These are phyloP conservation scores for Candida berthetii DNA, from an alignment of 805 yeast genomes.

Conservation along the genomic window DNA sequence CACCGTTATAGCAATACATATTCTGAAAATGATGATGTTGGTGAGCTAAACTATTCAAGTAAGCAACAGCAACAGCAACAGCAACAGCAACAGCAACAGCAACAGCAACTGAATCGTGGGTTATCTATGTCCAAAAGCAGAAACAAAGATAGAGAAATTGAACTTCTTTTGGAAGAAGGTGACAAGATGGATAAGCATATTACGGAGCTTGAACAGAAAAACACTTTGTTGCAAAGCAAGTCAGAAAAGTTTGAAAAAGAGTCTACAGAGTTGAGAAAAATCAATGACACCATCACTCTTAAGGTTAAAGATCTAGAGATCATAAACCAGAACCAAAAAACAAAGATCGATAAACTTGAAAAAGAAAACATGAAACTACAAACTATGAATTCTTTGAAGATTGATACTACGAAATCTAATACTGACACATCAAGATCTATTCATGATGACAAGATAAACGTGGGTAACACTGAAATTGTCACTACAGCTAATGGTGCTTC, in stretches of 20 bases:
- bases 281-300: slow-evolving; percentile 13
- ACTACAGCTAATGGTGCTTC: background rate
- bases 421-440: too few species aligned
- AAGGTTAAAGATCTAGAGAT: slow-evolving; percentile 14
- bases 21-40: too few species aligned
- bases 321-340: background rate
- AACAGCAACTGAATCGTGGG: slow-evolving; percentile 6
- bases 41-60: background rate
- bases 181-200: slow-evolving; percentile 42
- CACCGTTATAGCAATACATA: too few species aligned
- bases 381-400: too few species aligned
- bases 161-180: slow-evolving; percentile 38
- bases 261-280: slow-evolving; percentile 10
- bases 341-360: slow-evolving; percentile 3
- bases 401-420: background rate
- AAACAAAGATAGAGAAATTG: slow-evolving; percentile 36
- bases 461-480: too few species aligned
- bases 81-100: background rate
- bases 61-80: background rate
- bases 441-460: too few species aligned
- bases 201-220: slow-evolving; percentile 28
- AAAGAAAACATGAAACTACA: too few species aligned
- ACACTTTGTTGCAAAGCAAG: slow-evolving; percentile 17
- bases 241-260: slow-evolving; percentile 19
- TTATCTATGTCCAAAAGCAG: slow-evolving; percentile 18